Evolutionary conservation across 2,329 filamentous ascomycete species (phyloP).

Genomic region (Curvularia eragrostidis): DNA sequence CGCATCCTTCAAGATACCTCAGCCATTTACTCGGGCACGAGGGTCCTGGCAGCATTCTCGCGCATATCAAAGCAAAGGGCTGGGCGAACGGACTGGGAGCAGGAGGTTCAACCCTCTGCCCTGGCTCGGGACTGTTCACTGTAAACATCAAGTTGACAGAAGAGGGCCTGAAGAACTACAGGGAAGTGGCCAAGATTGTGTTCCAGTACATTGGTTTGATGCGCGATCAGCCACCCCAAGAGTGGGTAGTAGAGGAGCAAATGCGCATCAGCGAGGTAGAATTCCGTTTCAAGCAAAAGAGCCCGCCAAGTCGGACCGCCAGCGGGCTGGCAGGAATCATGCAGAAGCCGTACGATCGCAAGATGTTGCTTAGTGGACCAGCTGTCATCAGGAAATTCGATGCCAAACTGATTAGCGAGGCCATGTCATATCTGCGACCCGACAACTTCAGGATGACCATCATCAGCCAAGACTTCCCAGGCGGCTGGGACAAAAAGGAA

Average conservation of each 20-base stretch:
- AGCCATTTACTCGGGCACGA: slow-evolving; percentile 91
- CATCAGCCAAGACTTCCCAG: slow-evolving; percentile 82
- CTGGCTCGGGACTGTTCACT: slow-evolving; percentile 81
- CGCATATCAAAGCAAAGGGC: slow-evolving; percentile 86
- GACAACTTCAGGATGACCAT: slow-evolving; percentile 90
- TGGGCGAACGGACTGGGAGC: slow-evolving; percentile 86
- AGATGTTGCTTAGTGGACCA: slow-evolving; percentile 84
- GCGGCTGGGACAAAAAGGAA: slow-evolving; percentile 85
- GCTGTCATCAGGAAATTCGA: slow-evolving; percentile 81
- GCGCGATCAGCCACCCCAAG: slow-evolving; percentile 76
- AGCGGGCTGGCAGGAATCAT: slow-evolving; percentile 85
- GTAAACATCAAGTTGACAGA: slow-evolving; percentile 81
- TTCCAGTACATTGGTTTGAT: slow-evolving; percentile 94
- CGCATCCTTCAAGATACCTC: slow-evolving; percentile 83
- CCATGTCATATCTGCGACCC: slow-evolving; percentile 75
- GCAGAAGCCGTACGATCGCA: slow-evolving; percentile 87
- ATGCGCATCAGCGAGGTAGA: slow-evolving; percentile 89
- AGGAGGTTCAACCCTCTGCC: slow-evolving; percentile 76
- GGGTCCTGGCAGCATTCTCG: slow-evolving; percentile 88
- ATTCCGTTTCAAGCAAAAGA: slow-evolving; percentile 95
- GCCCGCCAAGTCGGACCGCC: slow-evolving; percentile 85
- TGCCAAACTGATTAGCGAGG: slow-evolving; percentile 74
- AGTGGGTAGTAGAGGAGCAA: slow-evolving; percentile 95
- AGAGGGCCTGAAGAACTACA: slow-evolving; percentile 81
- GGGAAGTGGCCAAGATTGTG: slow-evolving; percentile 79